Evolutionary conservation across 306 rosid species (phyloP), one percentile per base, ranked within the genome.

Genomic region (Medicago truncatula): DNA sequence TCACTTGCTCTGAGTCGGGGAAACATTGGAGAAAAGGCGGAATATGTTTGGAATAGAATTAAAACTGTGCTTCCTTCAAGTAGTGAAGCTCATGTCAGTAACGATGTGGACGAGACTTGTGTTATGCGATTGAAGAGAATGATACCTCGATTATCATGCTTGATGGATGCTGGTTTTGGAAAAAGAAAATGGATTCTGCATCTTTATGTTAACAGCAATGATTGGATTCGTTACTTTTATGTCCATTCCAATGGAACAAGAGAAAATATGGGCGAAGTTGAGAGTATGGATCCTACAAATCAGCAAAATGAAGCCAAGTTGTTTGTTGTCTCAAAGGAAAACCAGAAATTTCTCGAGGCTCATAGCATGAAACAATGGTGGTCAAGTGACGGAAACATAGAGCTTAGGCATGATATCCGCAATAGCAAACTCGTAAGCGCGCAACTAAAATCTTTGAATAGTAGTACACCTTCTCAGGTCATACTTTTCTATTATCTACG

Each of bases 401-500:
- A 68, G 16, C 62, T 68, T 68, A 56, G 58, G 50, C 81, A 44
- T 58, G 61, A 68, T 68, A 13, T 31, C 41, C 11, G 39, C 14
- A 14, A 44, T 54, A 18, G 74, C 54, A 20, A 73, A 73, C 89
- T 89, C 68, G 85, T 83, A 20, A 73, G 54, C 64, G 56, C 6
- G 70, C 43, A 41, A 43, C 83, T 73, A 44, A 44, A 67, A 38
- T 54, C 83, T 65, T 73, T 65, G 68, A 64, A 79, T n/a, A 46
- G 66, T 8, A 69, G 68, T 54, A 65, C 78, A 34, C 50, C 58
- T 43, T 65, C 61, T 15, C 54, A 54, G 39, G 54, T 66, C 18
- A 61, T 96, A 5, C 86, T 89, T 80, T 94, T n/a, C 71, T 89
- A 90, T 78, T 90, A 90, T 83, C 97, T 95, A 8, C 71, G 7